Evolutionary conservation across 2,329 filamentous ascomycete species (phyloP).

Genomic region (Diaporthe sp.): DNA sequence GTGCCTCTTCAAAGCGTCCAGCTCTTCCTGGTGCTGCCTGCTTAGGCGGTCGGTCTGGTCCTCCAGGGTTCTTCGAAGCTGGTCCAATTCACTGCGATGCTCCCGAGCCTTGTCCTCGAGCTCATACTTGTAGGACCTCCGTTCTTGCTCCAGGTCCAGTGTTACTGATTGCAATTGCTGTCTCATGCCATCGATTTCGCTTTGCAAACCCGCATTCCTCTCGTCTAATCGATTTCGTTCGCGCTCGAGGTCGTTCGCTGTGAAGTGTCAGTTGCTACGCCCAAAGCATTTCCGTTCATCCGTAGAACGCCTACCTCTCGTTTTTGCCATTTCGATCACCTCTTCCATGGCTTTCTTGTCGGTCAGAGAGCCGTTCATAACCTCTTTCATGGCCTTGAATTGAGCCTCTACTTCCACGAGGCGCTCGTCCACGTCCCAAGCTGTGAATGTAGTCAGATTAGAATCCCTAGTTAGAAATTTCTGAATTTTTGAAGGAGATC

Average conservation of each 20-base stretch:
- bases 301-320: conserved; percentile 70
- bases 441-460: conserved; percentile 74
- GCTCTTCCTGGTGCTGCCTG: conserved; percentile 75
- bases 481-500: conserved; percentile 46
- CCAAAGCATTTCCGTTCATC: neutral
- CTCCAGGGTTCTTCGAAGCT: conserved; percentile 62
- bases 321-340: conserved; percentile 79
- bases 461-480: conserved; percentile 79
- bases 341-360: conserved; percentile 80
- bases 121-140: conserved; percentile 60
- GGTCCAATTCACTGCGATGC: conserved; percentile 68
- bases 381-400: conserved; percentile 78
- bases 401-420: conserved; percentile 82
- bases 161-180: conserved; percentile 61
- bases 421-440: conserved; percentile 83
- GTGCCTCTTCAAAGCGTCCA: conserved; percentile 73
- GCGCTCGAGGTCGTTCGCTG: conserved; percentile 63
- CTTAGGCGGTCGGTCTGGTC: conserved; percentile 70
- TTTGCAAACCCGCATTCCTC: conserved; percentile 66
- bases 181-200: conserved; percentile 69
- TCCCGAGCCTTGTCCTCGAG: conserved; percentile 66
- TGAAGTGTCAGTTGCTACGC: conserved; percentile 38
- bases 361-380: conserved; percentile 76
- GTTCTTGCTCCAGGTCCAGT: conserved; percentile 57
- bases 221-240: conserved; percentile 60